A percentile compares a stretch with the other conserved stretches of the same genome.
Conservation (phyloP, 2,329 filamentous ascomycete species). For the Arachnomyces sp. region DNA sequence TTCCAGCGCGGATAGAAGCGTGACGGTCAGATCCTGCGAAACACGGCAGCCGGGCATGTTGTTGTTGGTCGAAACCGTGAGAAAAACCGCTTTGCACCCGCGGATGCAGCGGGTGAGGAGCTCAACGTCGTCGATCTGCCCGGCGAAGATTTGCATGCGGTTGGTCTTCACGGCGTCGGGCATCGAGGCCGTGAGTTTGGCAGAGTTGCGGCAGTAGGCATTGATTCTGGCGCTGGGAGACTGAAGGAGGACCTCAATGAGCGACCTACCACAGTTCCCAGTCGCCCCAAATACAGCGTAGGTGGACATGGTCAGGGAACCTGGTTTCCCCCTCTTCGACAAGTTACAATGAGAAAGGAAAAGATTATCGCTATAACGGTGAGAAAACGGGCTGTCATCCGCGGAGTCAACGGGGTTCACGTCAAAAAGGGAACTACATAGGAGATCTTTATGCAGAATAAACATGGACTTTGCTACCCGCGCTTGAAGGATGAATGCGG, state of each 20-base stretch:
- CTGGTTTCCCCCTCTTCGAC: neutral
- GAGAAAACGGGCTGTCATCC: too few species aligned
- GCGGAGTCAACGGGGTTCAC: too few species aligned
- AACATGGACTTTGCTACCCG: too few species aligned
- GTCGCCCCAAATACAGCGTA: conserved; percentile 39
- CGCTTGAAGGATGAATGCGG: too few species aligned
- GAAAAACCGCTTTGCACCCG: conserved; percentile 32
- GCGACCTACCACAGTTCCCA: conserved; percentile 38
- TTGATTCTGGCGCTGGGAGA: conserved; percentile 25
- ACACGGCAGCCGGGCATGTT: conserved; percentile 38
- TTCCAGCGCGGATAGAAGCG: conserved; percentile 32
- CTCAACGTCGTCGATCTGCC: conserved; percentile 33
- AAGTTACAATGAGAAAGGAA: too few species aligned
- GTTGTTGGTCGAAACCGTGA: conserved; percentile 35
- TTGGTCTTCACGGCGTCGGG: conserved; percentile 27
- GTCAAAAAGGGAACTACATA: too few species aligned
- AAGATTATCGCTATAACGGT: too few species aligned
- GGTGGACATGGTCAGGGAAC: conserved; percentile 8
- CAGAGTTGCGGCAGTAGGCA: conserved; percentile 39
- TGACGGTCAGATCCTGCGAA: conserved; percentile 27
- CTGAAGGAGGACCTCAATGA: conserved; percentile 35
- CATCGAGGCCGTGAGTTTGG: conserved; percentile 31
- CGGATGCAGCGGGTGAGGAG: conserved; percentile 33
- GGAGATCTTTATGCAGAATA: too few species aligned
- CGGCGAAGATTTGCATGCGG: conserved; percentile 36